A percentile compares a stretch with the other conserved stretches of the same genome.
phyloP scores from a whole-genome alignment of 2,329 filamentous ascomycete species.

The Xenoacremonium recifei region DNA sequence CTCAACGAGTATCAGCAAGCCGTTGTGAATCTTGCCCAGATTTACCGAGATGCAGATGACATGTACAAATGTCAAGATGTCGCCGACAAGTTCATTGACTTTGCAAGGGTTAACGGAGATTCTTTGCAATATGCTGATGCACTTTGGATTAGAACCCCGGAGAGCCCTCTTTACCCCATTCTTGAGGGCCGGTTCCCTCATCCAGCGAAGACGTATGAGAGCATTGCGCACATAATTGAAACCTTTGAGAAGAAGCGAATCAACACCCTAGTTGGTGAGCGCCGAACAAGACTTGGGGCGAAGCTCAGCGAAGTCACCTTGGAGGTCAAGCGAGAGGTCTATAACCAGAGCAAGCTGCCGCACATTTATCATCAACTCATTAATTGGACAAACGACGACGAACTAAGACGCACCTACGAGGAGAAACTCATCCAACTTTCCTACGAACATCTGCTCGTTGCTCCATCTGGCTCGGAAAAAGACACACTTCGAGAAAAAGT shows the following conservation, averaged over 20 bases:
- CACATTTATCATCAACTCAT: conserved; percentile 79
- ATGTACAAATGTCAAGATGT: conserved; percentile 63
- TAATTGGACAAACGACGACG: conserved; percentile 88
- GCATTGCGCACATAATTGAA: conserved; percentile 80
- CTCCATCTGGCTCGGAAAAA: conserved; percentile 66
- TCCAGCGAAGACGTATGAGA: conserved; percentile 77
- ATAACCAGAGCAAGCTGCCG: conserved; percentile 73
- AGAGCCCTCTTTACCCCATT: conserved; percentile 74
- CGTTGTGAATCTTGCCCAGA: conserved; percentile 69
- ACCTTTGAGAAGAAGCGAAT: conserved; percentile 84
- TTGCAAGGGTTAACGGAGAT: conserved; percentile 71
- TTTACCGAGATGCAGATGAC: conserved; percentile 67
- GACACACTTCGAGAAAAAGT: conserved; percentile 68
- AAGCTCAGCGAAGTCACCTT: conserved; percentile 77
- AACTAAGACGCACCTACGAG: conserved; percentile 78
- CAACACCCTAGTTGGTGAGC: conserved; percentile 85
- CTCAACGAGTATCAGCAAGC: conserved; percentile 73
- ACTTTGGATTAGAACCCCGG: conserved; percentile 73
- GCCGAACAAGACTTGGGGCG: conserved; percentile 83
- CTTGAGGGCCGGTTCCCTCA: conserved; percentile 82
- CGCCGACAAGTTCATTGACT: conserved; percentile 76
- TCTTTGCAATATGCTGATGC: conserved; percentile 73
- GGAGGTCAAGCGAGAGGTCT: conserved; percentile 86
- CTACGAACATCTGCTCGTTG: conserved; percentile 72
- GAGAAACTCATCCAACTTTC: conserved; percentile 84